Evolutionary conservation across 75 land plant species (phyloP).

Genomic region (Pseudotsuga menziesii): DNA sequence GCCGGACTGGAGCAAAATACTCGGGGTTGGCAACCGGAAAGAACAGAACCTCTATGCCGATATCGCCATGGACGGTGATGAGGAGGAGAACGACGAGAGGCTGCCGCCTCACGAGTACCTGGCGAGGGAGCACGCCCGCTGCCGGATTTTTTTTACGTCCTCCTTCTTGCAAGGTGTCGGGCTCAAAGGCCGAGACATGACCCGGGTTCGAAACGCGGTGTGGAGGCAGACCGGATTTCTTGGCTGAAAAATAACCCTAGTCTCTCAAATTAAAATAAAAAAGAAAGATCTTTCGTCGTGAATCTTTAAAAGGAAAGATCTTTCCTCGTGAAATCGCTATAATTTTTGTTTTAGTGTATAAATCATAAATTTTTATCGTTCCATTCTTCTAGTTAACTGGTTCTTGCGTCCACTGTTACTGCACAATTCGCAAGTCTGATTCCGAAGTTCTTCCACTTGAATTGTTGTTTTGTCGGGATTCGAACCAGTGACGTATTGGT

Average conservation of each 20-base stretch:
- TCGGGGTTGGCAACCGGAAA: background rate
- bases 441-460: no score
- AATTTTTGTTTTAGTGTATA: no score
- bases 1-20: conserved; percentile 26
- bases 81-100: conserved; percentile 23
- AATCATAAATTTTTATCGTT: no score
- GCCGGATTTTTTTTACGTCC: conserved; percentile 33
- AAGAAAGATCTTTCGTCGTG: no score
- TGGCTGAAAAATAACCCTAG: conserved; percentile 25
- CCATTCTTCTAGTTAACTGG: no score
- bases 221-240: conserved; percentile 77
- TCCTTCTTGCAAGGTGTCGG: conserved; percentile 75
- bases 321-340: no score
- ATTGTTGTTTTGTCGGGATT: no score
- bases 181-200: conserved; percentile 76
- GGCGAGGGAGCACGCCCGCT: conserved; percentile 35
- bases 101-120: conserved; percentile 58
- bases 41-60: background rate
- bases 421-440: no score
- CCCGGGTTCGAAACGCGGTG: conserved; percentile 72
- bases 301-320: no score
- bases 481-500: no score
- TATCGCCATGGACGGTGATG: conserved; percentile 17
- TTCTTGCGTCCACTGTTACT: no score
- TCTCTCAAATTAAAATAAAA: no score